Evolutionary conservation across 148 eudicot species (phyloP), one percentile per base, ranked within the genome.

Genomic region (Bassia scoparia): DNA sequence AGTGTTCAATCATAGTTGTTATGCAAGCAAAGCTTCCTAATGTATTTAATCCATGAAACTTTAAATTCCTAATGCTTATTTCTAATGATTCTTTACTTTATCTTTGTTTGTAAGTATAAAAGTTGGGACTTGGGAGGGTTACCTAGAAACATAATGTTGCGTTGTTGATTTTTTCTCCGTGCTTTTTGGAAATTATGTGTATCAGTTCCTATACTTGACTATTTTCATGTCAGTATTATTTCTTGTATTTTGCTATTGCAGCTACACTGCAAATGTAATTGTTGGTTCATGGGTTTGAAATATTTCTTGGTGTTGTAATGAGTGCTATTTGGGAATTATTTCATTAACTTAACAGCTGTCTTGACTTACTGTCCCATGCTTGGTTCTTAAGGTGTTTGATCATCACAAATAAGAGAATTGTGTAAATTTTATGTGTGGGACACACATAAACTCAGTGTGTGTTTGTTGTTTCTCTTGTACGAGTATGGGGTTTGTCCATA

Each of bases 41-140:
- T 38, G 63, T 15, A 78, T 30, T 38, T 55, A 56, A 43, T 77
- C 67, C 18, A 10, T 30, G 26, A 62, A 59, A 38, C 37, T 5
- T 56, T 35, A 62, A 1, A 13, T 10, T 37, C 43, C 5, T 37
- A 37, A 37, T 37, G 27, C 20, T 61, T 30, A 48, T 38, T 13
- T 21, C 23, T 18, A 8, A 69, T 70, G 61, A 56, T 21, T 54
- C 59, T 52, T 17, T 54, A 10, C 59, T 10, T 21, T 21, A 23
- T 54, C 21, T 54, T 20, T 48, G 52, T 48, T 10, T 48, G 52
- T 54, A 54, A 54, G 24, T 12, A 20, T 56, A 23, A 23, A 26
- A 2, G 2, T 56, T 56, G 3, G 21, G 15, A 56, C 61, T 56
- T 56, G 12, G 12, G 8, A 26, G 61, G 31, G 3, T 56, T 56